Percentiles rank a stretch among this genome's conserved stretches.
phyloP scores from a whole-genome alignment of 2,329 filamentous ascomycete species.

The Ophiostoma ips region DNA sequence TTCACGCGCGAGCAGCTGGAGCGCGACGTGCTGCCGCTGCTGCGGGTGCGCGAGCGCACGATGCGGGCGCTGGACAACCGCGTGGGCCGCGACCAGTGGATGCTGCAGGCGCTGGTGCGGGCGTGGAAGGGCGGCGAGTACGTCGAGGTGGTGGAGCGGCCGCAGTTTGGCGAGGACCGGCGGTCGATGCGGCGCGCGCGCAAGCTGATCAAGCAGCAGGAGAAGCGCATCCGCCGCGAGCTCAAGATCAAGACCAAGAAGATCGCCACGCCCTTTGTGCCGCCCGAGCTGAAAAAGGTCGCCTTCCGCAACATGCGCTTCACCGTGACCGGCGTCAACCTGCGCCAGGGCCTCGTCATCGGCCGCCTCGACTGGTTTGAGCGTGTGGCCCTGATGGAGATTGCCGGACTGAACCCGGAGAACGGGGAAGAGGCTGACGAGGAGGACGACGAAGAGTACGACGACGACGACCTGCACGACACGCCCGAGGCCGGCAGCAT shows the following conservation, averaged over 20 bases:
- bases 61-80: slow-evolving; percentile 28
- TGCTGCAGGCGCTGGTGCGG: slow-evolving; percentile 43
- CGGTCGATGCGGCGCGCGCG: neutral
- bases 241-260: neutral
- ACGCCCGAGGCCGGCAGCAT: neutral
- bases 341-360: slow-evolving; percentile 19
- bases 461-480: neutral
- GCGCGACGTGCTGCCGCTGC: slow-evolving; percentile 31
- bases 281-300: neutral
- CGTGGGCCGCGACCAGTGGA: slow-evolving; percentile 37
- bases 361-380: slow-evolving; percentile 39
- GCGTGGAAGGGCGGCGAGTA: slow-evolving; percentile 41
- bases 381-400: slow-evolving; percentile 27
- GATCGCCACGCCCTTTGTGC: neutral
- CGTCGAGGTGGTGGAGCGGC: slow-evolving; percentile 1
- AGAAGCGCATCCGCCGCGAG: neutral
- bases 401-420: slow-evolving; percentile 20
- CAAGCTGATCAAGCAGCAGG: neutral
- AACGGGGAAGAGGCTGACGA: neutral
- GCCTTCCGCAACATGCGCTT: slow-evolving; percentile 35
- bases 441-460: neutral
- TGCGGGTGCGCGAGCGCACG: slow-evolving; percentile 40
- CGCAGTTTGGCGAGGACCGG: neutral
- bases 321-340: slow-evolving; percentile 27
- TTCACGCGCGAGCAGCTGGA: slow-evolving; percentile 29